phyloP scores from a whole-genome alignment of 108 stramenopile genomes.

The Skeletonema potamos region DNA sequence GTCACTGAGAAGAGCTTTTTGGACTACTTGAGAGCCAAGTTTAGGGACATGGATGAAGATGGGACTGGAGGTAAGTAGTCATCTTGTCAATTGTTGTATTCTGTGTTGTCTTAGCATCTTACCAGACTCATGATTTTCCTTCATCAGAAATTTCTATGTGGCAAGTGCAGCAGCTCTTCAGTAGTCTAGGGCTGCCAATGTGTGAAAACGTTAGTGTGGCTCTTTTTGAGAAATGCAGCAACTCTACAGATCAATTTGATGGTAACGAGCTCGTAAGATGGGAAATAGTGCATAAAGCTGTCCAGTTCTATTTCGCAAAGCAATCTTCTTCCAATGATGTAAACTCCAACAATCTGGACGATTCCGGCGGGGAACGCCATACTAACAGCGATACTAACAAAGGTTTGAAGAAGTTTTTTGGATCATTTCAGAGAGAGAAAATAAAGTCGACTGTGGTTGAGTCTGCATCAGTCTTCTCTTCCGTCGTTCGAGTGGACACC shows the following conservation, averaged over 20 bases:
- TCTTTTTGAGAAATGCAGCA: background rate
- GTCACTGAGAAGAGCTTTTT: slow-evolving; percentile 4
- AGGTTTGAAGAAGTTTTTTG: background rate
- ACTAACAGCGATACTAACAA: background rate
- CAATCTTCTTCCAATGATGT: background rate
- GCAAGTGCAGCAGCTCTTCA: background rate
- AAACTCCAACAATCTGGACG: background rate
- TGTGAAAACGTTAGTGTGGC: slow-evolving; percentile 2
- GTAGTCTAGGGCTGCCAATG: background rate
- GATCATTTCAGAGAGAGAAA: background rate
- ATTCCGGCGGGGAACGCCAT: background rate
- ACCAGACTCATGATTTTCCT: background rate
- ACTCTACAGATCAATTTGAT: background rate
- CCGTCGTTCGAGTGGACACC: slow-evolving; percentile 16
- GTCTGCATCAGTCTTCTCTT: slow-evolving; percentile 9
- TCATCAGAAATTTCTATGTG: background rate
- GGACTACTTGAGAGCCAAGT: slow-evolving; percentile 8
- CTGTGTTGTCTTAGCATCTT: background rate
- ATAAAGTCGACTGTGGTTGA: slow-evolving; percentile 4
- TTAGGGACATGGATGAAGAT: background rate
- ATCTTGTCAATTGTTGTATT: background rate
- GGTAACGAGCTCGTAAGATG: background rate
- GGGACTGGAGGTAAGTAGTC: background rate
- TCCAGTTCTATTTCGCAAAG: background rate
- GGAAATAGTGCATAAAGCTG: background rate